phyloP scores from a whole-genome alignment of 1,139 yeast genomes.

The Barnettozyma hawaiiensis region DNA sequence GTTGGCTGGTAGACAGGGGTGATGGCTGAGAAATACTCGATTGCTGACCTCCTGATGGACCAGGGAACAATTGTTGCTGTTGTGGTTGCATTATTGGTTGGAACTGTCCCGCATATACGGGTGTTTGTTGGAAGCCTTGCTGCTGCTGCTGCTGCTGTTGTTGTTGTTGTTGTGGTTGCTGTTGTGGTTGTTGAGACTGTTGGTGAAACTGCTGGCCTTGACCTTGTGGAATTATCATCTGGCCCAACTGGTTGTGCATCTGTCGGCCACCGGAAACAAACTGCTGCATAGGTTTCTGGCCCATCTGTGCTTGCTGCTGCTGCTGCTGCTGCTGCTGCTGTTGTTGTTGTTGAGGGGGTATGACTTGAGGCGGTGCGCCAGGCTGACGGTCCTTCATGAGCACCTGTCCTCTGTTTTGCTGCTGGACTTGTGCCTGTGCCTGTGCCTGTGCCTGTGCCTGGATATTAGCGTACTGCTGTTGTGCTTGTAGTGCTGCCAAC shows the following conservation, averaged over 20 bases:
- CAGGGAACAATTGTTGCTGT: slow-evolving; percentile 1
- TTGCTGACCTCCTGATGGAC: slow-evolving; percentile 1
- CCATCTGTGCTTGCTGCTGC: slow-evolving; percentile 1
- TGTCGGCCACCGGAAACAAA: slow-evolving; percentile 1
- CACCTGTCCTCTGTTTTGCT: slow-evolving; percentile 18
- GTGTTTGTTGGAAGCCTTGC: not conserved
- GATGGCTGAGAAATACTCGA: slow-evolving; percentile 1
- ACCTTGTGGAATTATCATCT: slow-evolving; percentile 1
- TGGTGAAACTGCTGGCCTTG: slow-evolving; percentile 9
- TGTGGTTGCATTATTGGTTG: slow-evolving; percentile 8
- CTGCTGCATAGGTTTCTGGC: slow-evolving; percentile 19
- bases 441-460: slow-evolving; percentile 13
- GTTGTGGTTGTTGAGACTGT: not conserved
- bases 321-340: slow-evolving; percentile 16
- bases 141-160: not conserved
- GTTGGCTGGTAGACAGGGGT: slow-evolving; percentile 2
- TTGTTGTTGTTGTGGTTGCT: slow-evolving; percentile 10
- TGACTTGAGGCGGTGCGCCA: slow-evolving; percentile 8
- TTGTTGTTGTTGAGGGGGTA: slow-evolving; percentile 19
- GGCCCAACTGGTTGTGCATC: slow-evolving; percentile 1
- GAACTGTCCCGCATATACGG: slow-evolving; percentile 1
- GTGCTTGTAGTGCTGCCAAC: slow-evolving; percentile 16
- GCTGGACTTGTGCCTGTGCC: slow-evolving; percentile 17
- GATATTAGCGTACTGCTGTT: slow-evolving; percentile 14
- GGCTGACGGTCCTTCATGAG: slow-evolving; percentile 1